Evolutionary conservation across 192 early-diverging fungal species (phyloP).

Genomic region (Mortierella alpina): DNA sequence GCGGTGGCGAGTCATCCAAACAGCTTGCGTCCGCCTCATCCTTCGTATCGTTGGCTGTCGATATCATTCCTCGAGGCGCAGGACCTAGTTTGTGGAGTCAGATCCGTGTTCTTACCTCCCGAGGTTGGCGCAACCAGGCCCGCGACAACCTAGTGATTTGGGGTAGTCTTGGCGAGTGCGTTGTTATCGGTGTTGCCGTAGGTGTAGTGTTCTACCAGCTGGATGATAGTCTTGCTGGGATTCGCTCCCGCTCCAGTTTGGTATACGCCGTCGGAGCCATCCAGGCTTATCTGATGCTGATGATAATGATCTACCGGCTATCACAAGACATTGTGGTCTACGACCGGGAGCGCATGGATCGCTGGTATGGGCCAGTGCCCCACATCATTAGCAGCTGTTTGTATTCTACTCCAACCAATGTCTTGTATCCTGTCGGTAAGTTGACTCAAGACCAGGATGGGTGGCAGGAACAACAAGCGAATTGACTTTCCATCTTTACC

Average conservation of each 20-base stretch:
- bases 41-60: constrained; percentile 32
- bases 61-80: constrained; percentile 37
- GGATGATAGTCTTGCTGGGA: constrained; percentile 20
- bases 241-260: constrained; percentile 42
- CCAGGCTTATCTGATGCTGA: constrained; percentile 46
- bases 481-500: neutral
- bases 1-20: constrained; percentile 13
- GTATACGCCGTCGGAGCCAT: constrained; percentile 40
- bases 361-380: constrained; percentile 49
- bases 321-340: constrained; percentile 48
- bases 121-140: constrained; percentile 45
- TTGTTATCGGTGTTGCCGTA: constrained; percentile 33
- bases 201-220: constrained; percentile 38
- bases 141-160: constrained; percentile 45
- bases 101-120: constrained; percentile 27
- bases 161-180: constrained; percentile 47
- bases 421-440: constrained; percentile 44
- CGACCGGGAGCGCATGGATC: constrained; percentile 50
- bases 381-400: constrained; percentile 36
- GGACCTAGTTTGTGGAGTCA: constrained; percentile 43
- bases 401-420: constrained; percentile 34
- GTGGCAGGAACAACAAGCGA: neutral
- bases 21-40: neutral
- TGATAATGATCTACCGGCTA: constrained; percentile 43
- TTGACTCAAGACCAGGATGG: neutral